Evolutionary conservation across 2,329 filamentous ascomycete species (phyloP).

Genomic region (Aureobasidium uvarum): DNA sequence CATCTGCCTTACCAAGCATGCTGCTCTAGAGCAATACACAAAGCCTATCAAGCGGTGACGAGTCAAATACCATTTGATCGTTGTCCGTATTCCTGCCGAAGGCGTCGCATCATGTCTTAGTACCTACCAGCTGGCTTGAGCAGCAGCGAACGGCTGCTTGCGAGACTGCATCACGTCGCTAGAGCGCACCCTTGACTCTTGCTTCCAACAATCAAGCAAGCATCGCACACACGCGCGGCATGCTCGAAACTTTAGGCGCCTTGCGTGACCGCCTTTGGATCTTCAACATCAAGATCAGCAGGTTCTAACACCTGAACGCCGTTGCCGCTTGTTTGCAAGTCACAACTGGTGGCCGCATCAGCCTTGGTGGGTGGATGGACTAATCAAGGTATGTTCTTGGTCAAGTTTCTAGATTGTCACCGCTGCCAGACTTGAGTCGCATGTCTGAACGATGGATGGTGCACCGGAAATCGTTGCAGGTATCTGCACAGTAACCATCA

Average conservation of each 20-base stretch:
- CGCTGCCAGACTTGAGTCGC: slow-evolving; percentile 11
- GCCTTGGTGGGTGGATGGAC: slow-evolving; percentile 2
- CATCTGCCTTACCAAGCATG: slow-evolving; percentile 22
- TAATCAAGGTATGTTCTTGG: slow-evolving; percentile 19
- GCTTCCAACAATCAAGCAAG: neutral
- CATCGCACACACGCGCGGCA: slow-evolving; percentile 21
- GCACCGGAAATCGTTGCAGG: slow-evolving; percentile 13
- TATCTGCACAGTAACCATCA: slow-evolving; percentile 21
- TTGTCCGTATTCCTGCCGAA: neutral
- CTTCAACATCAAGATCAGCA: slow-evolving; percentile 24
- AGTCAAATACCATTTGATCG: slow-evolving; percentile 19
- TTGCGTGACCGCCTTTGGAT: slow-evolving; percentile 11
- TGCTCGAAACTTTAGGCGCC: slow-evolving; percentile 14
- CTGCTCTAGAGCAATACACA: slow-evolving; percentile 8
- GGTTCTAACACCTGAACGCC: slow-evolving; percentile 10
- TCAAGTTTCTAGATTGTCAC: slow-evolving; percentile 4
- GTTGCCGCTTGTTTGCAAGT: slow-evolving; percentile 20
- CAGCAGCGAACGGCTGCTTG: slow-evolving; percentile 18
- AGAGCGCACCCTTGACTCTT: neutral
- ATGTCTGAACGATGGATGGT: slow-evolving; percentile 14
- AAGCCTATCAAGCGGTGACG: slow-evolving; percentile 22
- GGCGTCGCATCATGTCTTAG: slow-evolving; percentile 22
- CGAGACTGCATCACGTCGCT: neutral
- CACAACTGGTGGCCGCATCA: slow-evolving; percentile 17
- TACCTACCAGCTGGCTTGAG: slow-evolving; percentile 16